Conservation (phyloP, 805 yeast species). For the Metschnikowia cubensis region DNA sequence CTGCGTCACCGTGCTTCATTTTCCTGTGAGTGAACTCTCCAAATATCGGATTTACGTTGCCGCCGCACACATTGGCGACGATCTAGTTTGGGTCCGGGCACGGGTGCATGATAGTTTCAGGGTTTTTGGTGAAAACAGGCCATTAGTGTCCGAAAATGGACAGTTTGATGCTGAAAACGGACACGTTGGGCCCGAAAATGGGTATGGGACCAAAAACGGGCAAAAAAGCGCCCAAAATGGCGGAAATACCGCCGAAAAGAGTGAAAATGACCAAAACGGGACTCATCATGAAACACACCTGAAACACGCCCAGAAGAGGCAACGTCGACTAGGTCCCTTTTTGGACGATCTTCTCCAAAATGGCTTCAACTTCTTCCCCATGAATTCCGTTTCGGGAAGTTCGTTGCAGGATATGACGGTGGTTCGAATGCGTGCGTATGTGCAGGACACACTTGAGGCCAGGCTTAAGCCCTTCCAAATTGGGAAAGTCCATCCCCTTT, state of each 20-base stretch:
- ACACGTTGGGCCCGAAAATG: background rate
- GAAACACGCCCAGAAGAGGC: background rate
- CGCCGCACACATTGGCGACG: slow-evolving; percentile 5
- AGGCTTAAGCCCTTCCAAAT: background rate
- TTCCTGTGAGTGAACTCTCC: slow-evolving; percentile 1
- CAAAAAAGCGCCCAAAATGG: too few species aligned
- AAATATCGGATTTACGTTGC: slow-evolving; percentile 7
- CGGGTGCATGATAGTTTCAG: background rate
- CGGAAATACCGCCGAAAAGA: background rate
- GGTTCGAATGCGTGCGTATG: background rate
- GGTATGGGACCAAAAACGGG: background rate
- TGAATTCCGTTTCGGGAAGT: background rate
- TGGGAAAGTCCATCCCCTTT: background rate
- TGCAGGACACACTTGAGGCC: background rate
- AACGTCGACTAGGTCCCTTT: background rate
- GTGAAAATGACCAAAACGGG: background rate
- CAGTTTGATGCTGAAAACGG: background rate
- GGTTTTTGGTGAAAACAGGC: background rate
- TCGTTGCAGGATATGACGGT: background rate
- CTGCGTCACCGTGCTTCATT: slow-evolving; percentile 7
- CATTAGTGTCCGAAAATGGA: background rate
- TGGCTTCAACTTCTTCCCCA: slow-evolving; percentile 13
- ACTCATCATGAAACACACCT: too few species aligned
- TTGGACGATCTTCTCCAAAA: background rate
- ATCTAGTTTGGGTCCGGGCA: slow-evolving; percentile 10